Base-by-base conservation (phyloP, 116 monocot genomes). In the Papilionanthe hybrid region DNA sequence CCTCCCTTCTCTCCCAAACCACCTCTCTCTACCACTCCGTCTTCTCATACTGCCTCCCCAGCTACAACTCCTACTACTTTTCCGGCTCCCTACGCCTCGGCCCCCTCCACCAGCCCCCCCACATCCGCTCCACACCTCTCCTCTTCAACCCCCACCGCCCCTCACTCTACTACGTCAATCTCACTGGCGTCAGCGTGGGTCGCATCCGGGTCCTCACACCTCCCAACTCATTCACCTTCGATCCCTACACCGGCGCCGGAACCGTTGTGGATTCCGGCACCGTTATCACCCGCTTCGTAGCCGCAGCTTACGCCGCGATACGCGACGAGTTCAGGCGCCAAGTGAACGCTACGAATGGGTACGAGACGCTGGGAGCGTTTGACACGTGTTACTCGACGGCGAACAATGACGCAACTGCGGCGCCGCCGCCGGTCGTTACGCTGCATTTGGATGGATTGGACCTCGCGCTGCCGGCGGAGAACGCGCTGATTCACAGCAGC, bases 41-140 rank as follows among this genome's bases (percentile, higher is more conserved):
- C 6, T 97, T 97, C 94, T 97, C 97, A 43, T 97, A 97, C 85
- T 97, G 97, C 69, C 82, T 97, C 4, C 97, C 97, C 0, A 91
- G 97, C 84, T 94, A 87, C 88, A 89, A 75, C 44, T 97, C 97
- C 28, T 94, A 94, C 88, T 92, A 94, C 85, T 97, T 97, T 90
- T 92, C 97, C 55, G 94, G 97, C 20, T 91, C 92, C 0, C 90
- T 97, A 73, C 81, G 91, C 43, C 91, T 97, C 65, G 97, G 97
- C 1, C 86, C 85, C 1, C 60, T 72, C 5, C 83, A 90, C 13
- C 97, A 97, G 71, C 97, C 92, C 7, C 43, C 20, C 29, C 56
- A 27, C 72, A 86, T 90, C 72, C 85, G 80, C 23, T 88, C 89
- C 78, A 97, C 97, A 0, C 94, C 97, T 0, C 82, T 96, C 28